Conservation (phyloP, 768 basidiomycete genomes). For the Pholiota molesta region DNA sequence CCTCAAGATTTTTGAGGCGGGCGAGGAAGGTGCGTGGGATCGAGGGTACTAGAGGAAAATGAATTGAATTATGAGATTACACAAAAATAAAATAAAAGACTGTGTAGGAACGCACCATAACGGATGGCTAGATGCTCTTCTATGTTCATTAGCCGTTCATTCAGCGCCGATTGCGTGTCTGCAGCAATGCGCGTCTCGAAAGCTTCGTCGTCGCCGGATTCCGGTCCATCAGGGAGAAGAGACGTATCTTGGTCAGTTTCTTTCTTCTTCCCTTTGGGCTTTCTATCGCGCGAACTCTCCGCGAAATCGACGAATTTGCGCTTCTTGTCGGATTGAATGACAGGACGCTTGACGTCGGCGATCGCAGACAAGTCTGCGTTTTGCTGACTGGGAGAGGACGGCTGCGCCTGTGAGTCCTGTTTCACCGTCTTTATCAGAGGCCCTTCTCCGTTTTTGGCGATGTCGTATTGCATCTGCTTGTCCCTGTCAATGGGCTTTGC, state of each 20-base stretch:
- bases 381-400: background rate
- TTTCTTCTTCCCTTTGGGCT: background rate
- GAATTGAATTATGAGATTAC: background rate
- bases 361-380: no score
- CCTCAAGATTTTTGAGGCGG: conserved; percentile 72
- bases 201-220: conserved; percentile 18
- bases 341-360: no score
- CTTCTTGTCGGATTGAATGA: background rate
- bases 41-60: conserved; percentile 57
- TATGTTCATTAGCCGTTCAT: conserved; percentile 65
- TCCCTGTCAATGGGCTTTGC: conserved; percentile 74
- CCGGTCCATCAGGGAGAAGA: conserved; percentile 2
- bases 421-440: conserved; percentile 61
- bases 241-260: background rate
- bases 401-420: background rate
- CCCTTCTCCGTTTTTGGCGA: conserved; percentile 83
- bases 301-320: background rate
- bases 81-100: background rate
- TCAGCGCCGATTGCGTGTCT: conserved; percentile 57
- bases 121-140: conserved; percentile 75
- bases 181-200: conserved; percentile 32
- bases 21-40: conserved; percentile 65
- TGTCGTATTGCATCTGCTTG: conserved; percentile 84
- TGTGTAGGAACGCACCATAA: conserved; percentile 54
- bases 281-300: background rate